Evolutionary conservation across 2,329 filamentous ascomycete species (phyloP).

Genomic region (Stagonosporopsis rhizophila): DNA sequence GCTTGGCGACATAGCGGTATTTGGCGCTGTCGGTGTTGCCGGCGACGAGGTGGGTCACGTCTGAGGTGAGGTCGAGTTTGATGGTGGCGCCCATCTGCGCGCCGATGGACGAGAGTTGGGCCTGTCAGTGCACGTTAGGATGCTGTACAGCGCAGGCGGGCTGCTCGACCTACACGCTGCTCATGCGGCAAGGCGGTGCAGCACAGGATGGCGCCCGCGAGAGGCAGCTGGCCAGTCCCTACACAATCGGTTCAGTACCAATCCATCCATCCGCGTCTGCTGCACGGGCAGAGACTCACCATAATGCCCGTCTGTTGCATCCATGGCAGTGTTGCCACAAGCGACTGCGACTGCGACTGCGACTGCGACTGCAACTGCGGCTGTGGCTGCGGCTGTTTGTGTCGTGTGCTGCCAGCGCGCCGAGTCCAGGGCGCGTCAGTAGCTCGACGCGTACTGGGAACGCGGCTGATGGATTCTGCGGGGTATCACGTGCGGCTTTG

Average conservation of each 20-base stretch:
- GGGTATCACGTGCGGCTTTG: conserved; percentile 12
- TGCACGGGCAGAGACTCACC: conserved; percentile 25
- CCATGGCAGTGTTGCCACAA: conserved; percentile 34
- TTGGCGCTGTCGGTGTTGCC: conserved; percentile 90
- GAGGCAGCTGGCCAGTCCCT: conserved; percentile 48
- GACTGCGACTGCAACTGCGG: too few relatives aligned
- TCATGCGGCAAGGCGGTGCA: conserved; percentile 86
- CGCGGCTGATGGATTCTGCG: too few relatives aligned
- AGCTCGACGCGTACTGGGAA: conserved; percentile 17
- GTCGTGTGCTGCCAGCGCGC: conserved; percentile 27
- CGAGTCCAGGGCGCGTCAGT: conserved; percentile 10
- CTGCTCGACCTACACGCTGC: conserved; percentile 65
- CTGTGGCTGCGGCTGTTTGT: conserved; percentile 21
- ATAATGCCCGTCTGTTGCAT: conserved; percentile 35
- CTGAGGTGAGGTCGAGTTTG: conserved; percentile 91
- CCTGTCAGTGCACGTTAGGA: conserved; percentile 41
- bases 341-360: too few relatives aligned
- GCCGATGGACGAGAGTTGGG: conserved; percentile 68
- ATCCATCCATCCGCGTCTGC: background rate
- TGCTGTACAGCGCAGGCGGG: background rate
- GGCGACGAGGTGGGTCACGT: conserved; percentile 93
- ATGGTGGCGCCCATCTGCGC: conserved; percentile 84
- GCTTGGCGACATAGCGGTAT: conserved; percentile 92
- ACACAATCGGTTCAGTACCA: conserved; percentile 17
- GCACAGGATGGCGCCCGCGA: conserved; percentile 75